Evolutionary conservation across 169 alveolate species (phyloP), one percentile per base, ranked within the genome.

Genomic region (Plasmodium chabaudi): DNA sequence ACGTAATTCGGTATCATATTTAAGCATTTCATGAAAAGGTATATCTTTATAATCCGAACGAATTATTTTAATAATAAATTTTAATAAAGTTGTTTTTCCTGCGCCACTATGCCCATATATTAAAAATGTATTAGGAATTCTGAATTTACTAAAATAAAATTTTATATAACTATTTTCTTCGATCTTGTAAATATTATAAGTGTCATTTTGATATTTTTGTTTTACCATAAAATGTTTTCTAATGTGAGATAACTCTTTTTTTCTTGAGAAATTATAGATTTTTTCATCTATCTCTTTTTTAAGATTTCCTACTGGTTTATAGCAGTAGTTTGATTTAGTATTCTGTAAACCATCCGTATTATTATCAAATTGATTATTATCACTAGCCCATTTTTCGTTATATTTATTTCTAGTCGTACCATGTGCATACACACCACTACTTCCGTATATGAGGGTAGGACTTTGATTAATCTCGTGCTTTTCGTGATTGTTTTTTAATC

Each of bases 71-170:
- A 49, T 56, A 25, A 86, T 55, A 59, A 86, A 86, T 39, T 70
- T 72, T 44, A 86, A 21, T 60, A 86, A 70, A 19, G 91, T 86
- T 39, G 75, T 86, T 70, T 86, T 86, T 25, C 87, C 91, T 21
- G 27, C 74, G 25, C 91, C 87, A 86, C 55, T 46, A 21, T 34
- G 49, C 34, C 91, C 91, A 86, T 86, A 69, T 86, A 86, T 86
- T 56, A 86, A 86, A 57, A 72, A 49, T n/a, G 59, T 86, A 25
- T 71, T 63, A 12, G 91, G 91, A 9, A 86, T 5, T 23, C 71
- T 68, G 23, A 86, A 15, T 86, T 69, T 86, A 25, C 75, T 69
- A 59, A 86, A 86, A 46, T 86, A 86, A 64, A 86, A 86, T 4
- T n/a, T 44, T 44, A 86, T 69, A 59, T 13, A 60, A 56, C 23